Evolutionary conservation across 2,329 filamentous ascomycete genomes (phyloP).

Genomic region (Neurospora crassa): DNA sequence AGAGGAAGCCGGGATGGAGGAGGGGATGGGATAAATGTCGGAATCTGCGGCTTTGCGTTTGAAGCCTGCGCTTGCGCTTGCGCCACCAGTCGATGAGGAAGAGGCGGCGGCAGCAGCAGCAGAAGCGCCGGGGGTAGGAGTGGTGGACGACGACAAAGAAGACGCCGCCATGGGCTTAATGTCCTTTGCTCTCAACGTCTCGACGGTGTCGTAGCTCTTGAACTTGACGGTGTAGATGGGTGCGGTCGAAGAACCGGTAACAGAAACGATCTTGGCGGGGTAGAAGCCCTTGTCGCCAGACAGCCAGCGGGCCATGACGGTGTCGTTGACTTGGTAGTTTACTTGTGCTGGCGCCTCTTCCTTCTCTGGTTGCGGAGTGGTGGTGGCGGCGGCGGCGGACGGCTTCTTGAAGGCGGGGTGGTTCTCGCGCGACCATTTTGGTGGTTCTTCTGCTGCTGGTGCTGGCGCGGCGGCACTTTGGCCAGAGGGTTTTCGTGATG

Average conservation of each 20-base stretch:
- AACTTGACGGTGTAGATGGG: conserved; percentile 94
- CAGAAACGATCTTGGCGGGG: conserved; percentile 82
- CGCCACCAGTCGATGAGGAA: neutral
- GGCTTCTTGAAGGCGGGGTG: conserved; percentile 65
- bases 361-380: conserved; percentile 16
- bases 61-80: neutral
- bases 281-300: conserved; percentile 87
- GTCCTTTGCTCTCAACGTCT: conserved; percentile 73
- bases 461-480: conserved; percentile 31
- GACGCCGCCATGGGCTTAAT: conserved; percentile 70
- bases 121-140: conserved; percentile 18
- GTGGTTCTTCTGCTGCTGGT: conserved; percentile 41
- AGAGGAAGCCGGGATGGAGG: conserved; percentile 20
- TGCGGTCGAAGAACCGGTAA: conserved; percentile 83
- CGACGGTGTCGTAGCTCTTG: conserved; percentile 78
- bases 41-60: neutral
- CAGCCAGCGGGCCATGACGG: conserved; percentile 80
- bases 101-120: neutral
- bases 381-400: conserved; percentile 24
- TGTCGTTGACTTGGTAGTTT: conserved; percentile 79
- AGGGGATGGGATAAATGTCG: conserved; percentile 12
- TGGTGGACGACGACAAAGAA: too few species aligned
- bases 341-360: conserved; percentile 27
- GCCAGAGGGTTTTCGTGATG: conserved; percentile 18
- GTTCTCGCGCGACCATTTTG: conserved; percentile 71